Conservation (phyloP, 768 basidiomycete genomes). For the Agaricus blazei region DNA sequence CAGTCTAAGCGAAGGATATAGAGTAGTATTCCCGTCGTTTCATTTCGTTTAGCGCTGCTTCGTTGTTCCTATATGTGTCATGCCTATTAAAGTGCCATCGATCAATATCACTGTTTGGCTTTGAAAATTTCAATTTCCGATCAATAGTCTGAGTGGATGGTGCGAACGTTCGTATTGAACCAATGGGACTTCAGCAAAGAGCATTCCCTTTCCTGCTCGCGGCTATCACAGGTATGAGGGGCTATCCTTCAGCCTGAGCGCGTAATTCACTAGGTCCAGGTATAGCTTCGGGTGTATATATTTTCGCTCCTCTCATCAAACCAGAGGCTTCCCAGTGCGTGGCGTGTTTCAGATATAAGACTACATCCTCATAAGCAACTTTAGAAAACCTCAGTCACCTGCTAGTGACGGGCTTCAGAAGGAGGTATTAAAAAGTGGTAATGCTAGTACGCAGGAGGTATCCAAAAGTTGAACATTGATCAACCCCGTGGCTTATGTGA, state of each 20-base stretch:
- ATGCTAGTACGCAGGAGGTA: not conserved
- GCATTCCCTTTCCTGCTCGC: slow-evolving; percentile 51
- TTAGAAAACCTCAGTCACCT: slow-evolving; percentile 2
- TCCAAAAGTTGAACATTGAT: not conserved
- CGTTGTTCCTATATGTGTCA: not conserved
- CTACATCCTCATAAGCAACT: slow-evolving; percentile 6
- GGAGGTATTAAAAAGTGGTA: not conserved
- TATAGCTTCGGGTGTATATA: slow-evolving; percentile 57
- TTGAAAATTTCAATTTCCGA: slow-evolving; percentile 8
- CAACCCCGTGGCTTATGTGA: not conserved
- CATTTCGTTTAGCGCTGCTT: not conserved
- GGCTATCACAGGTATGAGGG: slow-evolving; percentile 44
- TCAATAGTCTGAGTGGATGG: not conserved
- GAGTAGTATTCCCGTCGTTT: not conserved
- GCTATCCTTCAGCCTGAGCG: not conserved
- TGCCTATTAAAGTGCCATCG: not conserved
- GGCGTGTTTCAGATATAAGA: not conserved
- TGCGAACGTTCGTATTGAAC: slow-evolving; percentile 7
- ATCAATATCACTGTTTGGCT: not conserved
- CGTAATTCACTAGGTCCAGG: slow-evolving; percentile 30
- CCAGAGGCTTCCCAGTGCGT: slow-evolving; percentile 15
- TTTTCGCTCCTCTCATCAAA: slow-evolving; percentile 51
- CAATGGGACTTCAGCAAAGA: slow-evolving; percentile 30
- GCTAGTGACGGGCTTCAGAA: not conserved
- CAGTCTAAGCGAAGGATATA: not conserved